Evolutionary conservation across 2,329 filamentous ascomycete genomes (phyloP), one percentile per base, ranked within the genome.

Genomic region (Leptoxyphium fumago): DNA sequence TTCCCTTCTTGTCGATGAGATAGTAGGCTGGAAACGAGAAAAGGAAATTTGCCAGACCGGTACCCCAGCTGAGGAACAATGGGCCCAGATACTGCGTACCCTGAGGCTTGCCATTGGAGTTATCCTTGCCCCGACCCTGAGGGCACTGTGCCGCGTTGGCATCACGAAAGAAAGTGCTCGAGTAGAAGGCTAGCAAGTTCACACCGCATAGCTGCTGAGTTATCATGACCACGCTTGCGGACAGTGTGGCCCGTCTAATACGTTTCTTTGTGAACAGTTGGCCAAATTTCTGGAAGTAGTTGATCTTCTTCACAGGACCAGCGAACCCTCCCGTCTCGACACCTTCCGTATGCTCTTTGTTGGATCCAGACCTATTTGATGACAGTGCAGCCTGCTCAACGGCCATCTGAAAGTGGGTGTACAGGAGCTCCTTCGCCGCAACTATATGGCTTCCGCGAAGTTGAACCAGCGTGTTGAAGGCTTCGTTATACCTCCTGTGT

Each of bases 21-120:
- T 66, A 75, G 38, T 78, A 64, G 1, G 75, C 73, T 0, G 75
- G 75, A 48, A 70, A 73, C 0, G 73, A 72, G 49, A 77, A 77
- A 38, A 75, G 30, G 11, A 53, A 52, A 42, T 59, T 58, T 9
- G 49, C 46, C 21, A 59, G 26, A 3, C 55, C 57, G 14, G 57
- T 52, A 2, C 56, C 57, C 54, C 55, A 60, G 21, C 48, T 52
- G 10, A 59, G 43, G 39, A 53, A 53, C 9, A 60, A 43, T 7
- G 56, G 53, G 18, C 39, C 38, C 2, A 51, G 36, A 38, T 43
- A 18, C 42, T 29, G 36, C 49, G 39, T 28, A 45, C 40, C 15
- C 44, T 14, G 26, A 44, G 38, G 14, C 13, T 40, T 14, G 5
- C 38, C 38, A 38, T n/a, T 38, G 34, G 34, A 3, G 8, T 38